Conservation (phyloP, 331 rosid species). For the Malus hybrid region DNA sequence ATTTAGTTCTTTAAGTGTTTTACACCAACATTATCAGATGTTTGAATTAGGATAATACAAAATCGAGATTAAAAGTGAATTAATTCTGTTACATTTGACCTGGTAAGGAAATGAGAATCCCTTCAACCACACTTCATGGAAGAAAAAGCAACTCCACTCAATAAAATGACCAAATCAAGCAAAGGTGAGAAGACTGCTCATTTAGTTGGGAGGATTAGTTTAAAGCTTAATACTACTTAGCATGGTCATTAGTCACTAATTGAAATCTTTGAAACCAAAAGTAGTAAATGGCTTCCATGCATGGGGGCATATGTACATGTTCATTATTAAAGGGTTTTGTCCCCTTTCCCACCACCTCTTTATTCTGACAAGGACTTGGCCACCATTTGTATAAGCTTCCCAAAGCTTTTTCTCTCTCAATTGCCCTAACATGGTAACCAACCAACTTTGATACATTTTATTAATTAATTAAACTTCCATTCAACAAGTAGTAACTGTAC, state of each 20-base stretch:
- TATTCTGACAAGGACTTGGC: conserved; percentile 7
- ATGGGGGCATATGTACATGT: conserved; percentile 18
- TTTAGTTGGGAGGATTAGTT: neutral
- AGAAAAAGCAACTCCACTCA: neutral
- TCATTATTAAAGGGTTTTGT: conserved; percentile 10
- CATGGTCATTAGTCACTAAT: neutral
- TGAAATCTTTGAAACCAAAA: neutral
- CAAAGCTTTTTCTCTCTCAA: neutral
- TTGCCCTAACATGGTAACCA: conserved; percentile 11
- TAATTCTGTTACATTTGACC: too few relatives aligned
- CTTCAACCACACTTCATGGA: neutral
- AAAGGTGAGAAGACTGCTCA: neutral
- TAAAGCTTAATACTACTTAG: neutral
- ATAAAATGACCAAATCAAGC: neutral
- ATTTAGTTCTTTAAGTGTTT: too few relatives aligned
- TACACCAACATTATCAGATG: too few relatives aligned
- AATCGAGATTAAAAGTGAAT: too few relatives aligned
- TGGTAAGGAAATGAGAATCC: neutral
- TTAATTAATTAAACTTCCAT: neutral
- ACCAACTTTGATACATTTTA: too few relatives aligned
- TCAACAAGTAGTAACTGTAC: neutral
- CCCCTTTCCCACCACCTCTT: neutral
- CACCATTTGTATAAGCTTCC: neutral
- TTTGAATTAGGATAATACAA: too few relatives aligned
- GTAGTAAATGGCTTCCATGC: conserved; percentile 5